A percentile compares a stretch with the other conserved stretches of the same genome.
Evolutionary conservation across 2,329 filamentous ascomycete genomes (phyloP).

Genomic region (Claviceps purpurea): DNA sequence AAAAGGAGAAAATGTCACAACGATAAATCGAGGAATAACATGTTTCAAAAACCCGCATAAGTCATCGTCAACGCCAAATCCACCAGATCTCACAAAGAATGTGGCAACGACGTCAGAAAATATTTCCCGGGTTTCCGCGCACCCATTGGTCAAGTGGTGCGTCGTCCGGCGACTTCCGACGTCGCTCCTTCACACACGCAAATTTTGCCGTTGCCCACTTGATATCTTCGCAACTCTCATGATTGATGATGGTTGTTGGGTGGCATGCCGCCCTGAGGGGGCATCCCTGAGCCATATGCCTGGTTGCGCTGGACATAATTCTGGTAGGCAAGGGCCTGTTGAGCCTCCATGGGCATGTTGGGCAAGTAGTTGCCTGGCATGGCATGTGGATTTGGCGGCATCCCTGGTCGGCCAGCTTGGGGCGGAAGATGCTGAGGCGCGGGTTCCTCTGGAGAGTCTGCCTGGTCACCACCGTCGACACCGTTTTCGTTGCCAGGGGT

Average conservation of each 20-base stretch:
- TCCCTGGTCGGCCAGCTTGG: slow-evolving; percentile 43
- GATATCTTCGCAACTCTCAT: slow-evolving; percentile 26
- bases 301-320: slow-evolving; percentile 64
- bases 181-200: neutral
- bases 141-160: slow-evolving; percentile 6
- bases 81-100: slow-evolving; percentile 27
- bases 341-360: slow-evolving; percentile 56
- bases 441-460: slow-evolving; percentile 87
- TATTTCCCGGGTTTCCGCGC: slow-evolving; percentile 13
- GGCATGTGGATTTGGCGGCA: slow-evolving; percentile 44
- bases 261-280: slow-evolving; percentile 63
- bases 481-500: slow-evolving; percentile 68
- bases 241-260: slow-evolving; percentile 73
- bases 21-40: slow-evolving; percentile 2
- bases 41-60: slow-evolving; percentile 13
- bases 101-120: slow-evolving; percentile 17
- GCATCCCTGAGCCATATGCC: slow-evolving; percentile 65
- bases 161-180: neutral
- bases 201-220: neutral
- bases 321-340: slow-evolving; percentile 71
- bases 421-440: slow-evolving; percentile 62
- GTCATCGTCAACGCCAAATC: slow-evolving; percentile 30
- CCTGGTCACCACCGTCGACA: slow-evolving; percentile 60
- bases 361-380: slow-evolving; percentile 53
- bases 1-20: slow-evolving; percentile 10